Conservation (phyloP, 495 filamentous ascomycete species). For the Aspergillus homomorphus region DNA sequence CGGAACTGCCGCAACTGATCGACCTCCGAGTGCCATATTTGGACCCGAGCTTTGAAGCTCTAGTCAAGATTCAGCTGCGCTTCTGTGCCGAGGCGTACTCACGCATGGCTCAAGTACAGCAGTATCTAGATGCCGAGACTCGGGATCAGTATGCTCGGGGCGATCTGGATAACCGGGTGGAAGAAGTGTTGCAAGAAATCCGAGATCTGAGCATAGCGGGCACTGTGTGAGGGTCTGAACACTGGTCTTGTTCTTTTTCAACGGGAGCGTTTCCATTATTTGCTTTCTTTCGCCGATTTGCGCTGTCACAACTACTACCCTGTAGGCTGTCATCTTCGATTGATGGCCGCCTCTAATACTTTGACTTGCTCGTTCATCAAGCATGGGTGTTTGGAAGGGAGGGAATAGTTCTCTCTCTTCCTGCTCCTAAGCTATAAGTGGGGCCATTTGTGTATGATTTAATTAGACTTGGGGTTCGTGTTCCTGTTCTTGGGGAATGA, state of each 20-base stretch:
- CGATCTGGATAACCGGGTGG: slow-evolving; percentile 85
- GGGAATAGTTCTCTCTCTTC: neutral
- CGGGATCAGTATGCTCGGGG: slow-evolving; percentile 94
- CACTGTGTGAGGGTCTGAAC: slow-evolving; percentile 45
- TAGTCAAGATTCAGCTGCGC: slow-evolving; percentile 96
- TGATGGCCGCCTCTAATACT: slow-evolving; percentile 1
- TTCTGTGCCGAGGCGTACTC: slow-evolving; percentile 98
- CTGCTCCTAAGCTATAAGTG: neutral
- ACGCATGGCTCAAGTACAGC: slow-evolving; percentile 97
- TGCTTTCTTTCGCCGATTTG: neutral
- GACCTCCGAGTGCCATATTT: slow-evolving; percentile 95
- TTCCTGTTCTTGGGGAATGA: neutral
- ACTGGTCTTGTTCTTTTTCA: slow-evolving; percentile 9
- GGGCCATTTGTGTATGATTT: neutral
- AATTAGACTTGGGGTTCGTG: neutral
- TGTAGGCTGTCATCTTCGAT: neutral
- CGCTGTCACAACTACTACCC: neutral
- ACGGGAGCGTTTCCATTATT: slow-evolving; percentile 4
- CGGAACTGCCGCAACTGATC: slow-evolving; percentile 94
- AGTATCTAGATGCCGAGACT: slow-evolving; percentile 95
- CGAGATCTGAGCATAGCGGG: slow-evolving; percentile 91
- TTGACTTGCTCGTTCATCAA: neutral
- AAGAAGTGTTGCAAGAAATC: slow-evolving; percentile 96
- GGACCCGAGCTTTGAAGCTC: slow-evolving; percentile 92
- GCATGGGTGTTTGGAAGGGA: neutral